Conservation (phyloP, 805 yeast genomes). For the Pichia cabralensis region DNA sequence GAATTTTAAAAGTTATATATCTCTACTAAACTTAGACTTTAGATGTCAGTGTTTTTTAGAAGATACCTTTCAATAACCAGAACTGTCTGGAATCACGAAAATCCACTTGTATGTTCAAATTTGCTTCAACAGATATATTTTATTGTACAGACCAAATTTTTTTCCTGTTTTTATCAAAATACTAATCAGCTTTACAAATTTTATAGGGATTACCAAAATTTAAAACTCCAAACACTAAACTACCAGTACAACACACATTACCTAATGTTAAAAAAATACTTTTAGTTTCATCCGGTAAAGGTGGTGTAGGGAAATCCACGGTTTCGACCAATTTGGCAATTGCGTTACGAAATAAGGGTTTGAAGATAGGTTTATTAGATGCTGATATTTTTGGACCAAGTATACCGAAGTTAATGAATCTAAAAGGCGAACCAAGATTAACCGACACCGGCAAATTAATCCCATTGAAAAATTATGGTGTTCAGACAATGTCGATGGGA, state of each 20-base stretch:
- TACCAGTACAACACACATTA: slow-evolving; percentile 46
- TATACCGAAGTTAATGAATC: slow-evolving; percentile 59
- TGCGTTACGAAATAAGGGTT: slow-evolving; percentile 42
- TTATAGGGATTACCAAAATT: slow-evolving; percentile 35
- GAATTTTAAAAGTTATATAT: no score
- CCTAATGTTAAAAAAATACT: slow-evolving; percentile 53
- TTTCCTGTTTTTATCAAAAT: not conserved
- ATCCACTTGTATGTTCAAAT: slow-evolving; percentile 40
- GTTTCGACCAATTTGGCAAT: slow-evolving; percentile 62
- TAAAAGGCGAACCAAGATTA: slow-evolving; percentile 60
- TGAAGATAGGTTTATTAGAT: slow-evolving; percentile 61
- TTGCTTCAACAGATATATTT: no score
- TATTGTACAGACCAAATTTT: no score
- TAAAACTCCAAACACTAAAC: slow-evolving; percentile 33
- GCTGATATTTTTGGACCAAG: slow-evolving; percentile 84
- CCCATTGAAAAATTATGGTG: slow-evolving; percentile 65
- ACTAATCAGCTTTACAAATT: no score
- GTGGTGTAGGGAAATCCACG: slow-evolving; percentile 77
- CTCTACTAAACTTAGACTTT: no score
- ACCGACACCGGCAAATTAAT: slow-evolving; percentile 41
- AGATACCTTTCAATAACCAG: slow-evolving; percentile 6
- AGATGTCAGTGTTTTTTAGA: no score
- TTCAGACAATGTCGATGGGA: slow-evolving; percentile 87
- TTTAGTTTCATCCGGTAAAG: slow-evolving; percentile 67
- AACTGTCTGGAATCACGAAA: slow-evolving; percentile 28